Conservation (phyloP, 169 alveolate genomes). For the Plasmodium yoelii region DNA sequence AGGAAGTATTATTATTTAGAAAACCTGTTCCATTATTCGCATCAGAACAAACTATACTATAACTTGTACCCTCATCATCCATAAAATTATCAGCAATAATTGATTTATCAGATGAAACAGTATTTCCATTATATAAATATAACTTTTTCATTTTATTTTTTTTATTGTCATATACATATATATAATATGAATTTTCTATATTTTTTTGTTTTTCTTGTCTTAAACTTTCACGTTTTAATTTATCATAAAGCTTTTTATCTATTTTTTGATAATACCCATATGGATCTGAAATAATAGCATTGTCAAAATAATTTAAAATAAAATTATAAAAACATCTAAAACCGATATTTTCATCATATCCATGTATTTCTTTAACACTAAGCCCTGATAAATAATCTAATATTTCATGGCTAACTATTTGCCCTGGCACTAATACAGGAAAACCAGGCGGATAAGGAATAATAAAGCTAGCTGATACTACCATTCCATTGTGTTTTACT, state of each 20-base stretch:
- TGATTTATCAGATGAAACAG: conserved; percentile 2
- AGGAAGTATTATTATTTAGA: background rate
- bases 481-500: conserved; percentile 19
- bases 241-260: conserved; percentile 30
- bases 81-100: conserved; percentile 3
- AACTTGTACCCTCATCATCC: background rate
- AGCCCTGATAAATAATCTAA: conserved; percentile 76
- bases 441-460: conserved; percentile 83
- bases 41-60: background rate
- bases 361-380: conserved; percentile 81
- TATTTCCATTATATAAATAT: conserved; percentile 29
- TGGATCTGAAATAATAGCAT: conserved; percentile 19
- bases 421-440: conserved; percentile 82
- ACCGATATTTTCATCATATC: conserved; percentile 75
- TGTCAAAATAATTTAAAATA: conserved; percentile 48
- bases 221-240: conserved; percentile 19
- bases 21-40: background rate
- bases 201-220: conserved; percentile 18
- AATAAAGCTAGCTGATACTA: conserved; percentile 80
- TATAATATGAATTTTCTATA: conserved; percentile 3
- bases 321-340: conserved; percentile 71
- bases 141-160: conserved; percentile 28
- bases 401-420: conserved; percentile 75
- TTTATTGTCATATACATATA: conserved; percentile 56
- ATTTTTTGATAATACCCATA: conserved; percentile 39